These are phyloP conservation scores for Picochlorum costavermella DNA, from an alignment of 139 green algal species.

Conservation along the genomic window DNA sequence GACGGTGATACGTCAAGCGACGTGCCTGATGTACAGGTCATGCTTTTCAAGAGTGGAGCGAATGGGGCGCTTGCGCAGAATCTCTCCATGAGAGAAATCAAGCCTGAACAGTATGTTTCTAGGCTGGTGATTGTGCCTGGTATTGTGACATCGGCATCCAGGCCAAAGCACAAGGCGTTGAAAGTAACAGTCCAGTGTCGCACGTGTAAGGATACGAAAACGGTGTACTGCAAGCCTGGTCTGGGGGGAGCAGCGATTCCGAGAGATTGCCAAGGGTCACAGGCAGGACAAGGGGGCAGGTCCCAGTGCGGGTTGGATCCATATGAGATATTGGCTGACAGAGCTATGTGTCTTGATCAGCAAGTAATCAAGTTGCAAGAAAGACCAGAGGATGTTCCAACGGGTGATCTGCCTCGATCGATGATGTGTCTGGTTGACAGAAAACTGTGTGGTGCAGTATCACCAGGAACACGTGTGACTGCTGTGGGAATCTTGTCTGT, in stretches of 20 bases:
- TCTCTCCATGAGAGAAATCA: constrained; percentile 36
- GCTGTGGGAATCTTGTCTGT: constrained; percentile 90
- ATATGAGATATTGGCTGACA: constrained; percentile 73
- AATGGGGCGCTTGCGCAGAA: background rate
- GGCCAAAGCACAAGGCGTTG: constrained; percentile 90
- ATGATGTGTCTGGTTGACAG: constrained; percentile 83
- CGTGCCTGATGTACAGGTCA: constrained; percentile 28
- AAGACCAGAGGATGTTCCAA: constrained; percentile 90
- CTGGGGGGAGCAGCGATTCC: constrained; percentile 73
- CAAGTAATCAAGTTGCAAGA: constrained; percentile 96
- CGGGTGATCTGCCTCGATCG: constrained; percentile 82
- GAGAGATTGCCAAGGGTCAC: constrained; percentile 44
- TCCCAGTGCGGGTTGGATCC: constrained; percentile 66
- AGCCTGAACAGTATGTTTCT: constrained; percentile 73
- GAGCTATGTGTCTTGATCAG: constrained; percentile 83
- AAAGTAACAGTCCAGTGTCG: constrained; percentile 82
- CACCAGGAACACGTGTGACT: constrained; percentile 85
- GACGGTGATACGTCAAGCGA: constrained; percentile 17
- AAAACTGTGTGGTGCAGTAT: constrained; percentile 61
- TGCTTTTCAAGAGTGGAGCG: constrained; percentile 28
- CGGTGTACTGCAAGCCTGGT: constrained; percentile 67
- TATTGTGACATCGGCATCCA: constrained; percentile 88
- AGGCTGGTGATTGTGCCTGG: constrained; percentile 90
- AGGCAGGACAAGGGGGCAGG: constrained; percentile 13
- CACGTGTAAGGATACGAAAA: constrained; percentile 61